A percentile compares a stretch with the other conserved stretches of the same genome.
Evolutionary conservation across 148 eudicot genomes (phyloP).

Genomic region (Talinum fruticosum): DNA sequence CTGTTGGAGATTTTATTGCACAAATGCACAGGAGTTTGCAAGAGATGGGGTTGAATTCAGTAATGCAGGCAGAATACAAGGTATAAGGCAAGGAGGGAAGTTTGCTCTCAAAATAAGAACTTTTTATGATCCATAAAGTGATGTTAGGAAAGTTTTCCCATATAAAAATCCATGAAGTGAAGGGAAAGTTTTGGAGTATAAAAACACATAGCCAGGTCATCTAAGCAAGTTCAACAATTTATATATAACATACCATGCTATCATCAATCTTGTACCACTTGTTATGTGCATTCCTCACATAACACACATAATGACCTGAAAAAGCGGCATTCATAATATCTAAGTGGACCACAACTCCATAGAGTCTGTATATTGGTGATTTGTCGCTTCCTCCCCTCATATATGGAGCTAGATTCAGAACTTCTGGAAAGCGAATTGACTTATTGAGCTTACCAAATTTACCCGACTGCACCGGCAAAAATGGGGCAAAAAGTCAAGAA

Average conservation of each 20-base stretch:
- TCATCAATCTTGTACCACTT: conserved; percentile 89
- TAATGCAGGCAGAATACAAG: too few relatives aligned
- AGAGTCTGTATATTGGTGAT: conserved; percentile 71
- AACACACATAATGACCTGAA: conserved; percentile 87
- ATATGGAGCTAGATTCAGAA: conserved; percentile 71
- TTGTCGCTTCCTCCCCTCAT: conserved; percentile 70
- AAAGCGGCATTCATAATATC: conserved; percentile 80
- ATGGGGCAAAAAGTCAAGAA: background rate
- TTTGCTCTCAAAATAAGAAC: too few relatives aligned
- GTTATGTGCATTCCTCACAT: conserved; percentile 65
- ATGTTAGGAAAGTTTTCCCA: too few relatives aligned
- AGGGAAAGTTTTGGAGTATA: background rate
- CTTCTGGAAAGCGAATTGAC: conserved; percentile 69
- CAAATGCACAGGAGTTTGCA: too few relatives aligned
- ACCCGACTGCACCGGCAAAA: conserved; percentile 53
- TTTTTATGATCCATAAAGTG: background rate
- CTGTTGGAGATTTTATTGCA: too few relatives aligned
- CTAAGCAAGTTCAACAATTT: background rate
- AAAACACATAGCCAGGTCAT: background rate
- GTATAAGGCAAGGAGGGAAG: too few relatives aligned
- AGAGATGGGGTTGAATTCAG: too few relatives aligned
- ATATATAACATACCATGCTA: conserved; percentile 50
- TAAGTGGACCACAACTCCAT: conserved; percentile 86
- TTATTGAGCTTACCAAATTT: conserved; percentile 85
- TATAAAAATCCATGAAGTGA: too few relatives aligned